These are phyloP conservation scores for Pichia eremophila DNA, from an alignment of 805 yeast genomes.

Conservation along the genomic window DNA sequence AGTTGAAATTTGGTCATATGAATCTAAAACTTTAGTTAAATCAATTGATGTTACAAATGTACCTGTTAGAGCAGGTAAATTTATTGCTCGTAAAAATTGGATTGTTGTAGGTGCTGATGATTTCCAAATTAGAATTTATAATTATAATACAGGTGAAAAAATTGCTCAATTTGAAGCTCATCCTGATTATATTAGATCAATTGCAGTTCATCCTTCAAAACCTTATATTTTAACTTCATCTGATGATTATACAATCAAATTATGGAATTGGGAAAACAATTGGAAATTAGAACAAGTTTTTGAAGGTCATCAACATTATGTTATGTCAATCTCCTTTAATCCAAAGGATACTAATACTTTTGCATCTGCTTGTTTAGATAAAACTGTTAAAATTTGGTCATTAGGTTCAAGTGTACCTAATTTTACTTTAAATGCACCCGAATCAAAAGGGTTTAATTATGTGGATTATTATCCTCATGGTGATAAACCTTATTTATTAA, in stretches of 20 bases:
- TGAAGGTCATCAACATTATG: conserved; percentile 93
- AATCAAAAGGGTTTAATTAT: conserved; percentile 86
- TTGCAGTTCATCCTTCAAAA: conserved; percentile 90
- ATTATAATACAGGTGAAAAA: conserved; percentile 92
- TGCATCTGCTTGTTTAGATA: conserved; percentile 94
- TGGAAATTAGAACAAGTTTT: conserved; percentile 88
- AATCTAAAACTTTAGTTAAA: conserved; percentile 73
- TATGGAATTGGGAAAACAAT: conserved; percentile 96
- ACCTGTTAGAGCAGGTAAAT: conserved; percentile 93
- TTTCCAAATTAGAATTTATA: conserved; percentile 86
- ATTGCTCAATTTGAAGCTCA: conserved; percentile 95
- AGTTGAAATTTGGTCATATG: conserved; percentile 91
- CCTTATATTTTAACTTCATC: conserved; percentile 83
- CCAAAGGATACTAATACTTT: conserved; percentile 97
- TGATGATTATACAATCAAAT: conserved; percentile 83
- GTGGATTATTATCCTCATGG: conserved; percentile 96
- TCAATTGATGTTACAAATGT: conserved; percentile 90
- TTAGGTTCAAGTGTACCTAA: conserved; percentile 81
- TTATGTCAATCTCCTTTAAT: conserved; percentile 89
- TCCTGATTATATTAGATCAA: conserved; percentile 89
- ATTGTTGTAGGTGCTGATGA: conserved; percentile 94
- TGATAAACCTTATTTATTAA: conserved; percentile 92
- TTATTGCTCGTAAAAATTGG: conserved; percentile 96
- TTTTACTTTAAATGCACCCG: conserved; percentile 86
- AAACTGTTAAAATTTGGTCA: conserved; percentile 96